A percentile compares a stretch with the other conserved stretches of the same genome.
Conservation (phyloP, 257 asterid genomes). For the Coffea eugenioides region DNA sequence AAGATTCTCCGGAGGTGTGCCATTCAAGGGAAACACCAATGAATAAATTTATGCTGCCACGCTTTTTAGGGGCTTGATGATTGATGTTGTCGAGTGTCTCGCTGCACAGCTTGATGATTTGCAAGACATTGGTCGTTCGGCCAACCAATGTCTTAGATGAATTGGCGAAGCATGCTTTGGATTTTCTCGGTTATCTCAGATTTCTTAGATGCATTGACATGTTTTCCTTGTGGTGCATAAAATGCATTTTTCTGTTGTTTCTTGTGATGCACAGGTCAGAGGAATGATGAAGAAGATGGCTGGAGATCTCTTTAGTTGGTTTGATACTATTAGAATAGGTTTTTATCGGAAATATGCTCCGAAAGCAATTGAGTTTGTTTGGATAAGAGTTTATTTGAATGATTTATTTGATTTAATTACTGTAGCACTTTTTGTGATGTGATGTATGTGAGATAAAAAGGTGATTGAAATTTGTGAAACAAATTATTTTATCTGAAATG, state of each 20-base stretch:
- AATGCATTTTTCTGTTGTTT: not conserved
- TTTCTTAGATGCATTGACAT: not conserved
- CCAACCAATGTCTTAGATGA: constrained; percentile 42
- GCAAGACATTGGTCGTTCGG: constrained; percentile 74
- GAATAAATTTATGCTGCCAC: not conserved
- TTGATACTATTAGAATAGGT: not conserved
- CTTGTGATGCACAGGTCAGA: constrained; percentile 44
- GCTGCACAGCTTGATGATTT: constrained; percentile 70
- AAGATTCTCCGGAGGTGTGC: constrained; percentile 55
- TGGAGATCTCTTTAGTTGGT: constrained; percentile 50
- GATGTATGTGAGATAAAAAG: too few relatives aligned
- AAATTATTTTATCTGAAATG: too few relatives aligned
- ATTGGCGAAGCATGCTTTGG: not conserved
- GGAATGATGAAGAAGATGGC: constrained; percentile 71
- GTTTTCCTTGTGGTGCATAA: not conserved
- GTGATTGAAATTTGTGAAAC: too few relatives aligned
- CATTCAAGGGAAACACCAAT: not conserved
- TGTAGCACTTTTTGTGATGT: too few relatives aligned
- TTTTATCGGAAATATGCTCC: constrained; percentile 19
- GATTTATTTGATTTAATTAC: too few relatives aligned
- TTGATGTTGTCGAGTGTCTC: constrained; percentile 7
- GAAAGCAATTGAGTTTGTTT: not conserved
- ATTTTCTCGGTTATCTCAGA: not conserved
- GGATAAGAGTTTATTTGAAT: too few relatives aligned
- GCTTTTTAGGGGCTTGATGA: not conserved